phyloP scores from a whole-genome alignment of 2,329 filamentous ascomycete genomes.

The Emmonsiellopsis sp. region DNA sequence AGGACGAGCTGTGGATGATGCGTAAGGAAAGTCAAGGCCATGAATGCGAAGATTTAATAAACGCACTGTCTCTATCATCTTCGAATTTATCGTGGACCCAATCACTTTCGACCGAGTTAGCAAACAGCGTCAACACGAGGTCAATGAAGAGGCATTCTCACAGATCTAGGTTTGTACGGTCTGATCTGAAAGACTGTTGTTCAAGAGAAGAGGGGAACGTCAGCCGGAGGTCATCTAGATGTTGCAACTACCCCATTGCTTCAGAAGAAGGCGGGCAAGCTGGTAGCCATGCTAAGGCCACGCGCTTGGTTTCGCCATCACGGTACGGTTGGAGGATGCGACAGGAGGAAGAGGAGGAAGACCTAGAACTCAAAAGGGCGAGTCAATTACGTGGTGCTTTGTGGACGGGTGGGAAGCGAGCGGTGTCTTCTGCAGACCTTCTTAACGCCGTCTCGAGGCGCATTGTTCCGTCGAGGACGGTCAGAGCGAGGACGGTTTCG shows the following conservation, averaged over 20 bases:
- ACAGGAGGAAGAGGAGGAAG: conserved; percentile 36
- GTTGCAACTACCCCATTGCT: conserved; percentile 13
- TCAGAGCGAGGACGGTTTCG: conserved; percentile 22
- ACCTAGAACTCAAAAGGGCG: conserved; percentile 22
- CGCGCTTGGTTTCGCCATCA: conserved; percentile 25
- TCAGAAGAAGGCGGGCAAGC: not conserved
- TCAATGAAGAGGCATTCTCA: conserved; percentile 16
- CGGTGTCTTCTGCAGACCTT: conserved; percentile 52
- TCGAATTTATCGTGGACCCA: conserved; percentile 93
- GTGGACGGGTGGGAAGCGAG: conserved; percentile 2
- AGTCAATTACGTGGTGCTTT: conserved; percentile 12
- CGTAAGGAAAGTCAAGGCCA: conserved; percentile 14
- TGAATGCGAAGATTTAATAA: conserved; percentile 8
- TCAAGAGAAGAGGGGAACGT: conserved; percentile 28
- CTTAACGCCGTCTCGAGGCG: conserved; percentile 77
- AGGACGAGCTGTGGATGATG: conserved; percentile 27
- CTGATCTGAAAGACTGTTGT: conserved; percentile 38
- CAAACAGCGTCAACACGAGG: not conserved
- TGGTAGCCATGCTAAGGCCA: conserved; percentile 4
- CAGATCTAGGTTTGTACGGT: conserved; percentile 39
- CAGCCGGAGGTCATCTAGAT: conserved; percentile 34
- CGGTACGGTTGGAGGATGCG: conserved; percentile 25
- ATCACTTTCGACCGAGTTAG: conserved; percentile 48
- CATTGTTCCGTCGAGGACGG: conserved; percentile 38
- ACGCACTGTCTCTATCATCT: conserved; percentile 52